Evolutionary conservation across 257 asterid species (phyloP), one percentile per base, ranked within the genome.

Genomic region (Oldenlandia corymbosa): DNA sequence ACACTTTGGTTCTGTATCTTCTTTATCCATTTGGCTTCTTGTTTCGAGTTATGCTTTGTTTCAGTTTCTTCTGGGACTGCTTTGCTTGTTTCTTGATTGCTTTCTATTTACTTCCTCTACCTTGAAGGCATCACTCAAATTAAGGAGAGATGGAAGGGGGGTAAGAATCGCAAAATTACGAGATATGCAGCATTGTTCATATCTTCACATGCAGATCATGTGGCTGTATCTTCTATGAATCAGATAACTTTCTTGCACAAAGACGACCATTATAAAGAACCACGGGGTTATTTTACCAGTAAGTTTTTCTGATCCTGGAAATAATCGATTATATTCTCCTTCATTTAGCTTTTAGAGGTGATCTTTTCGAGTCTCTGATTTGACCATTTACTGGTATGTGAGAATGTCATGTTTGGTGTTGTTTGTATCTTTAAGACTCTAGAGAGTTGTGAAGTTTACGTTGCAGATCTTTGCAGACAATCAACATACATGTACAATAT

Each of bases 191-290:
- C 94, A 76, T 72, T 93, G 76, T 80, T 85, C 78, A 89, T 90
- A 55, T 85, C 99, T 62, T 73, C 90, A 27, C 81, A 80, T 46
- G 96, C 94, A 41, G 90, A 84, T 67, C 83, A 75, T 65, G 88
- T 93, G 73, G 99, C 99, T 72, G 87, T 93, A 65, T 96, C 95
- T 71, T 75, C 82, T 50, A 76, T 95, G 65, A 87, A 83, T 69
- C 91, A 81, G 70, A 84, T 93, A 70, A 79, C 88, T 41, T 84
- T 93, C 75, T 68, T 93, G 74, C 87, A 54, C 73, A 84, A 87
- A 88, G 87, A 81, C 74, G 71, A 85, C 80, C 88, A 82, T 69
- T 93, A 85, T 84, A 88, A 77, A 84, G 86, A 84, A 75, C 95
- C 97, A 16, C 76, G 80, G 64, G 99, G 99, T 58, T 57, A 65